Evolutionary conservation across 2,329 filamentous ascomycete genomes (phyloP).

Genomic region (Aureobasidium sp.): DNA sequence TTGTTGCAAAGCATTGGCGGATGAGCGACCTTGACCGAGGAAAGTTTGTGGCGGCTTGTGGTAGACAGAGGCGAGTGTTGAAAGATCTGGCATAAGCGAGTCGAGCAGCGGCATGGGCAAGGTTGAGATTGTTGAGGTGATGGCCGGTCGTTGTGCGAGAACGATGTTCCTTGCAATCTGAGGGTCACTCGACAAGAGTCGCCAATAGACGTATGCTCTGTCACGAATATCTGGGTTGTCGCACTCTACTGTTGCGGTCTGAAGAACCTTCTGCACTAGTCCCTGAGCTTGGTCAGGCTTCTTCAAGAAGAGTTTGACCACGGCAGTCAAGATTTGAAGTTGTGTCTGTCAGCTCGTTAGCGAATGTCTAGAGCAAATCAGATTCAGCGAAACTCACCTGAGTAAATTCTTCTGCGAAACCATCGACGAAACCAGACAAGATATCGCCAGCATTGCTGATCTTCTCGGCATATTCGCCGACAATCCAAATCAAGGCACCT

Average conservation of each 20-base stretch:
- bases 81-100: constrained; percentile 83
- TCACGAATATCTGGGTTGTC: constrained; percentile 98
- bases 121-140: constrained; percentile 87
- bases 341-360: constrained; percentile 62
- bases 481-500: constrained; percentile 94
- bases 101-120: constrained; percentile 78
- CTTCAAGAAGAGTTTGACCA: constrained; percentile 96
- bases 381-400: constrained; percentile 52
- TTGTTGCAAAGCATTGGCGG: constrained; percentile 87
- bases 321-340: constrained; percentile 91
- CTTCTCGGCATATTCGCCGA: constrained; percentile 98
- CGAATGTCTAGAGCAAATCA: neutral
- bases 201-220: constrained; percentile 97
- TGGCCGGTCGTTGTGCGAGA: constrained; percentile 88
- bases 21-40: constrained; percentile 87
- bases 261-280: constrained; percentile 88
- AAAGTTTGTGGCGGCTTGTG: constrained; percentile 99
- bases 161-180: constrained; percentile 89
- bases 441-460: constrained; percentile 98
- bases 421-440: constrained; percentile 81
- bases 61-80: constrained; percentile 92
- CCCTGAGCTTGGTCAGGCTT: constrained; percentile 87
- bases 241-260: constrained; percentile 85
- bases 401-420: constrained; percentile 92
- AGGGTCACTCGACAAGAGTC: constrained; percentile 84